phyloP scores from a whole-genome alignment of 441 rosid species.

The Mallotus japonicus region DNA sequence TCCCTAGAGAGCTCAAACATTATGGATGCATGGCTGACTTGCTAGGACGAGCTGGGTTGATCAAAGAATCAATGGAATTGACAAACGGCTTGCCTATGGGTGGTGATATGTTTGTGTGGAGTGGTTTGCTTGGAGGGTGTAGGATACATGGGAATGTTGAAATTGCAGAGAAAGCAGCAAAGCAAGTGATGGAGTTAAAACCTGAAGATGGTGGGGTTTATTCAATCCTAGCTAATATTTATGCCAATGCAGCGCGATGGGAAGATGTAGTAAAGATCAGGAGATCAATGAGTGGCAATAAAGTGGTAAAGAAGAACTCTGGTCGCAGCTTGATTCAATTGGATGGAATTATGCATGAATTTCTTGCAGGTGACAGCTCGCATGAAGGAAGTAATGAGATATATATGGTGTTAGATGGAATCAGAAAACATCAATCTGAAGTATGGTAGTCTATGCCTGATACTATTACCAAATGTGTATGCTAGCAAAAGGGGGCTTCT shows the following conservation, averaged over 20 bases:
- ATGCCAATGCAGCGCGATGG: slow-evolving; percentile 62
- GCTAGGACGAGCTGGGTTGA: slow-evolving; percentile 64
- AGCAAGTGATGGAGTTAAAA: slow-evolving; percentile 45
- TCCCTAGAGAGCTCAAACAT: slow-evolving; percentile 53
- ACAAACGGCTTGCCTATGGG: slow-evolving; percentile 47
- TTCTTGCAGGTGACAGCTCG: slow-evolving; percentile 43
- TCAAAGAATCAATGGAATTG: slow-evolving; percentile 55
- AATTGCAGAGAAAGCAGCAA: slow-evolving; percentile 62
- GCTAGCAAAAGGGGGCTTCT: no score
- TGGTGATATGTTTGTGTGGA: slow-evolving; percentile 63
- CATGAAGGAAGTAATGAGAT: slow-evolving; percentile 45
- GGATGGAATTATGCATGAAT: slow-evolving; percentile 39
- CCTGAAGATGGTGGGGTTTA: slow-evolving; percentile 77
- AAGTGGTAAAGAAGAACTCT: slow-evolving; percentile 45
- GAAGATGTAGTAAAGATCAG: slow-evolving; percentile 62
- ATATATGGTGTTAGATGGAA: slow-evolving; percentile 32
- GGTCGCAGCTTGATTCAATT: slow-evolving; percentile 52
- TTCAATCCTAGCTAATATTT: slow-evolving; percentile 57
- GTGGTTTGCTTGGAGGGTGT: slow-evolving; percentile 71
- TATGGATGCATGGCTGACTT: slow-evolving; percentile 74
- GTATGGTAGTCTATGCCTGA: slow-evolving; percentile 2
- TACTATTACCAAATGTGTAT: not conserved
- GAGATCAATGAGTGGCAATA: slow-evolving; percentile 36
- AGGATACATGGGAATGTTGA: slow-evolving; percentile 62
- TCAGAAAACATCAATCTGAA: slow-evolving; percentile 35